Conservation (phyloP, 495 filamentous ascomycete genomes). For the Aspergillus mulundensis region DNA sequence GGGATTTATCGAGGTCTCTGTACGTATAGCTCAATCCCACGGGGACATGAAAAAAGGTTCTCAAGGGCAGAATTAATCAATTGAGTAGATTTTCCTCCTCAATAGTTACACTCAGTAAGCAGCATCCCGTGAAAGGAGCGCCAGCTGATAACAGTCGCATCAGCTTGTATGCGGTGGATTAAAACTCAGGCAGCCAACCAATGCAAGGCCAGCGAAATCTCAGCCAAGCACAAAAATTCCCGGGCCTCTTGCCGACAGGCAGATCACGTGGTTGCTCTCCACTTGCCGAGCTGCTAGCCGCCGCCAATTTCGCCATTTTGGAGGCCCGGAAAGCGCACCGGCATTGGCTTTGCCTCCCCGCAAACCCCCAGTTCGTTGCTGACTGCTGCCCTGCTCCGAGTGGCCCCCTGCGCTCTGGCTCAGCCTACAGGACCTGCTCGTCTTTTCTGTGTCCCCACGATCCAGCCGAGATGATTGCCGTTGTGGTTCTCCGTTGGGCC, state of each 20-base stretch:
- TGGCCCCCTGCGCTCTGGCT: neutral
- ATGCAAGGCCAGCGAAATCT: constrained; percentile 1
- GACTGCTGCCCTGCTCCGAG: neutral
- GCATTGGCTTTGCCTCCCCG: constrained; percentile 23
- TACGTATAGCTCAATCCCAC: too few relatives aligned
- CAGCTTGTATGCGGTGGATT: neutral
- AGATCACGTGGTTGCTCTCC: constrained; percentile 29
- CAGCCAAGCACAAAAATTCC: neutral
- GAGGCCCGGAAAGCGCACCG: constrained; percentile 24
- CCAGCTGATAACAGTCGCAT: too few relatives aligned
- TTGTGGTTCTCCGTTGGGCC: constrained; percentile 29
- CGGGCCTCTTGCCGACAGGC: constrained; percentile 18
- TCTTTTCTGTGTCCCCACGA: constrained; percentile 22
- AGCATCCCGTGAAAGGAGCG: too few relatives aligned
- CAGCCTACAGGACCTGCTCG: neutral
- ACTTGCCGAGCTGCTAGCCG: constrained; percentile 35
- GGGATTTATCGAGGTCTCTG: too few relatives aligned
- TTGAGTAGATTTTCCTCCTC: too few relatives aligned
- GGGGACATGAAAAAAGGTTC: too few relatives aligned
- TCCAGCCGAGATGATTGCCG: constrained; percentile 43
- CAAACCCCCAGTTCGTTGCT: constrained; percentile 5
- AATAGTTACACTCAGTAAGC: too few relatives aligned
- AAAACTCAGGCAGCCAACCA: constrained; percentile 1
- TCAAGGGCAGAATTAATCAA: too few relatives aligned
- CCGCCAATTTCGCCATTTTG: neutral